These are phyloP conservation scores for Apiospora sp. DNA, from an alignment of 2,329 filamentous ascomycete genomes.

Conservation along the genomic window DNA sequence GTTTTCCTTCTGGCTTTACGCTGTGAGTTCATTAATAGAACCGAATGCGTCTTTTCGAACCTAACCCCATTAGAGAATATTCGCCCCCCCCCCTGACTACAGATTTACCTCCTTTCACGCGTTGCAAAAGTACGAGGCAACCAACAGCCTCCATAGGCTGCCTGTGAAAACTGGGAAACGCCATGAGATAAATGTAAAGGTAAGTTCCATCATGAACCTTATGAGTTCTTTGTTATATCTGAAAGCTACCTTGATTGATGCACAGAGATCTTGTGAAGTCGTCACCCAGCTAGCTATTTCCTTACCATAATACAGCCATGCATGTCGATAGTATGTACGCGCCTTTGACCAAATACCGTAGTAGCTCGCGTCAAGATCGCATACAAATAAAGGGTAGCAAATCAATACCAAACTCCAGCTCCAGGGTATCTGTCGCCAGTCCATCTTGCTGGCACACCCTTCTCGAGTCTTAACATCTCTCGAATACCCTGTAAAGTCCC, in stretches of 20 bases:
- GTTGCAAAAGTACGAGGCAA: not conserved
- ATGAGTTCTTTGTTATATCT: not conserved
- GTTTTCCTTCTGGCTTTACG: conserved; percentile 24
- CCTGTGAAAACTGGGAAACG: conserved; percentile 1
- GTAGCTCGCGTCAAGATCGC: conserved; percentile 11
- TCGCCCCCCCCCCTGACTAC: conserved; percentile 16
- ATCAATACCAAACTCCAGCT: conserved; percentile 21
- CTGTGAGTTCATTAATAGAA: conserved; percentile 41
- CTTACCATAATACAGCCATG: conserved; percentile 1
- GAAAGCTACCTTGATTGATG: conserved; percentile 17
- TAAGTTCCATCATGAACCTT: not conserved
- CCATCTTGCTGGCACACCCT: not conserved
- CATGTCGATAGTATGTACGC: not conserved
- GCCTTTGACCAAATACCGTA: conserved; percentile 1
- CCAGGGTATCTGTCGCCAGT: conserved; percentile 3
- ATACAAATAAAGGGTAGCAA: conserved; percentile 6
- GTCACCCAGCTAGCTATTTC: conserved; percentile 1
- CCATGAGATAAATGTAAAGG: conserved; percentile 7
- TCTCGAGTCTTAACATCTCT: conserved; percentile 75
- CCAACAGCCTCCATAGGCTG: not conserved
- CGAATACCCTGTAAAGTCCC: conserved; percentile 92
- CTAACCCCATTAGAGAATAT: conserved; percentile 45
- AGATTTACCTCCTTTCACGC: conserved; percentile 1
- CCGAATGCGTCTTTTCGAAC: conserved; percentile 38
- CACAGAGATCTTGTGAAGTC: conserved; percentile 1